Base-by-base conservation (phyloP, 148 eudicot species). In the Talinum fruticosum region DNA sequence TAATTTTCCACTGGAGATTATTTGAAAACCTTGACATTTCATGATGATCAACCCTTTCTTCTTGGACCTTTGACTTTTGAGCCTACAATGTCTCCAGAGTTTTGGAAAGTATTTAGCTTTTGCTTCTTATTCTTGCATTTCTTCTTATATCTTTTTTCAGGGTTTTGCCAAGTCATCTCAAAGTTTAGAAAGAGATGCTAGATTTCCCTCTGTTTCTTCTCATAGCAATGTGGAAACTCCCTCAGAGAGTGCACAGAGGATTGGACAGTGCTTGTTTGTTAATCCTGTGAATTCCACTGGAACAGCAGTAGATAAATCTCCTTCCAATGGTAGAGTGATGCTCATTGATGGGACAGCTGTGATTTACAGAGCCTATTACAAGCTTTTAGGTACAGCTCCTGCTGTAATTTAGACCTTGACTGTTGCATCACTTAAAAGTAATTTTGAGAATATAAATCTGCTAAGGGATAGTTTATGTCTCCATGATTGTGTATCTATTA, bases 291-390 rank as follows among this genome's bases (percentile, higher is more conserved):
- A 73, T 64, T 61, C 72, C 59, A 81, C 53, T 29, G 79, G 68
- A 33, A 73, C 70, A 18, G 30, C 79, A 34, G 53, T 79, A 21
- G 74, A 65, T 59, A 62, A 15, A 35, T 85, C 66, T 82, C 76
- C 87, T 76, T 81, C 96, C 69, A 83, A 85, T 82, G 97, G 93
- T 30, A 86, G 97, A 85, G 90, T 96, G 68, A 93, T 96, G 99
- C 97, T 96, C 67, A 96, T 96, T 80, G 99, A 96, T 81, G 99
- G 99, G 65, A 93, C 97, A 3, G 84, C 99, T 44, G 75, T 96
- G 80, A 93, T 96, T 24, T 93, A 96, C 78, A 88, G 97, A 81
- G 92, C 99, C 38, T 96, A 96, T 76, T 93, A 85, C 88, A 96
- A 87, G 86, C 93, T 96, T 82, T 83, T 96, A 84, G 99, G 99